Evolutionary conservation across 2,329 filamentous ascomycete genomes (phyloP), one percentile per base, ranked within the genome.

Genomic region (Orbilia blumenaviensis): DNA sequence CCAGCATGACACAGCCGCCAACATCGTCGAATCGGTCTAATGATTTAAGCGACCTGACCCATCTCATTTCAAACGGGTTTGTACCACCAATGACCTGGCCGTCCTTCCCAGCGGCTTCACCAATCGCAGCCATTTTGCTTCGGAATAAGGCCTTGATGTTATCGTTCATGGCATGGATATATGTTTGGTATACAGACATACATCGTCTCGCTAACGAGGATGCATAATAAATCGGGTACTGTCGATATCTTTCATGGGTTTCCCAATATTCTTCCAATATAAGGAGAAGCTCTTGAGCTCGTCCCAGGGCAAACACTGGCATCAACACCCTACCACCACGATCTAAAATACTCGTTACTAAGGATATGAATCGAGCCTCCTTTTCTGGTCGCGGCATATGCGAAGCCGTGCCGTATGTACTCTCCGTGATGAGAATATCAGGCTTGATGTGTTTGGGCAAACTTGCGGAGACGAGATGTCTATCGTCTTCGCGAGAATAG

Each of bases 181-280:
- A 99, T 0, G 95, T 99, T 82, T 98, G 95, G 82, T 99, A 99
- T 2, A 98, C 93, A 29, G 97, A 89, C 95, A 99, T 99, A 84
- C 95, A 99, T 83, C 97, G 95, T 78, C 94, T 87, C 0, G 95
- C 95, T 44, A 98, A 88, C 80, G 96, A 97, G 80, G 92, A 95
- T 66, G 96, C 96, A 83, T 98, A 99, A 85, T 98, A 99, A 77
- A 99, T 98, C 3, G 95, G 95, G 36, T 92, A 91, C 79, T 92
- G 93, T 78, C 97, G 94, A 79, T 90, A 93, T 80, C 97, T 94
- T 0, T 89, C 85, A 81, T 99, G 94, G 68, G 93, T 92, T 78
- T 88, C 88, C 95, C 95, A 99, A 84, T 97, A 98, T 82, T 99
- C 95, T 80, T 99, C 95, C 5, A 99, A 86, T 80, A 99, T 98